Evolutionary conservation across 2,329 filamentous ascomycete species (phyloP).

Genomic region (Kalaharituber pfeilii): DNA sequence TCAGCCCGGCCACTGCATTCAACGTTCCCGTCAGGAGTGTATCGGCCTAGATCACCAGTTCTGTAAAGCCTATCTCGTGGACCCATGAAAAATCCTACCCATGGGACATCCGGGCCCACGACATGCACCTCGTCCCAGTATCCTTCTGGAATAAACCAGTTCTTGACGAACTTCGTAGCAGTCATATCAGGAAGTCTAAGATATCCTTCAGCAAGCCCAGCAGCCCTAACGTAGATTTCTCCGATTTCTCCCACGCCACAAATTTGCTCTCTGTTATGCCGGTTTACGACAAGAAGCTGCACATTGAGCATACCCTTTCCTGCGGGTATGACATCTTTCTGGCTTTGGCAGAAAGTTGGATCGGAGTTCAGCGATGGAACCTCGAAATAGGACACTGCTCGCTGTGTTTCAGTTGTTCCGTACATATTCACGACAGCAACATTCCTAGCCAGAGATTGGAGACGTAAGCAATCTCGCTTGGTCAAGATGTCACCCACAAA

Average conservation of each 20-base stretch:
- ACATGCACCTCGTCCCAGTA: slow-evolving; percentile 49
- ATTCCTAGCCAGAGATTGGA: slow-evolving; percentile 62
- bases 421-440: slow-evolving; percentile 70
- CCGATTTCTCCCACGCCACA: slow-evolving; percentile 69
- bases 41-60: slow-evolving; percentile 70
- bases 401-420: slow-evolving; percentile 69
- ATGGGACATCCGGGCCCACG: slow-evolving; percentile 44
- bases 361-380: slow-evolving; percentile 50
- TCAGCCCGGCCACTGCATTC: slow-evolving; percentile 68
- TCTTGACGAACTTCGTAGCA: slow-evolving; percentile 58
- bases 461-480: slow-evolving; percentile 57
- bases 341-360: slow-evolving; percentile 28
- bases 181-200: slow-evolving; percentile 43
- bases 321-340: slow-evolving; percentile 63
- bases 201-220: slow-evolving; percentile 70
- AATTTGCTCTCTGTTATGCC: slow-evolving; percentile 44
- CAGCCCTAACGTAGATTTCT: slow-evolving; percentile 68
- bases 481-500: slow-evolving; percentile 86
- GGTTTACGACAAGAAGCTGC: slow-evolving; percentile 69
- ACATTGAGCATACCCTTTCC: slow-evolving; percentile 78
- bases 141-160: slow-evolving; percentile 67
- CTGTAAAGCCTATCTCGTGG: slow-evolving; percentile 74
- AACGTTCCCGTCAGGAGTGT: slow-evolving; percentile 51
- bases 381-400: slow-evolving; percentile 68
- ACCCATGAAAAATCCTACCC: slow-evolving; percentile 62